These are phyloP conservation scores for Golubevia sp. DNA, from an alignment of 1,284 basidiomycete genomes.

Conservation along the genomic window DNA sequence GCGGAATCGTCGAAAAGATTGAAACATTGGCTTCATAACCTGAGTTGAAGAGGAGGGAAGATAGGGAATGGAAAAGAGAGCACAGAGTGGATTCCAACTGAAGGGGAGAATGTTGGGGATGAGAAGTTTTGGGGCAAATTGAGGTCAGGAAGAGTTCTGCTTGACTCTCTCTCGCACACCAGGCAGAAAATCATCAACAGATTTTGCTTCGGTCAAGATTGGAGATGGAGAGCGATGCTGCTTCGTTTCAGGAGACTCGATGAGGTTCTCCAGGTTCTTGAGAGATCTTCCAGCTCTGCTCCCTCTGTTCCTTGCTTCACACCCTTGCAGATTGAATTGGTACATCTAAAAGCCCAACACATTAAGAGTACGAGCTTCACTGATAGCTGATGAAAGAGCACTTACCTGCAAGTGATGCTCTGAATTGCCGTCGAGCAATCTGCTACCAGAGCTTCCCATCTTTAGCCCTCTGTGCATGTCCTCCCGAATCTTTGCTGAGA, in stretches of 20 bases:
- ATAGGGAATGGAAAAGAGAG: constrained; percentile 35
- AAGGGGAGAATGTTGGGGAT: neutral
- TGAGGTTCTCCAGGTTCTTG: too few relatives aligned
- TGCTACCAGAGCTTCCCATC: constrained; percentile 81
- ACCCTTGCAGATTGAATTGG: too few relatives aligned
- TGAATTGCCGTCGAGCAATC: constrained; percentile 80
- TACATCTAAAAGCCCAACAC: too few relatives aligned
- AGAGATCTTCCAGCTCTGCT: too few relatives aligned
- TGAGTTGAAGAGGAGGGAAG: constrained; percentile 86
- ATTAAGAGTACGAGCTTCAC: too few relatives aligned
- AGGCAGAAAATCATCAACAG: too few relatives aligned
- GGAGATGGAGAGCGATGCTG: too few relatives aligned
- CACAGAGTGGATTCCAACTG: constrained; percentile 38
- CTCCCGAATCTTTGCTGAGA: constrained; percentile 8
- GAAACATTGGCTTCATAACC: constrained; percentile 94
- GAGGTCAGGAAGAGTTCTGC: too few relatives aligned
- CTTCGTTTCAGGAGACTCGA: too few relatives aligned
- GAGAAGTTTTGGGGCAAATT: too few relatives aligned
- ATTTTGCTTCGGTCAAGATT: neutral
- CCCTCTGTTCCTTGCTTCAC: too few relatives aligned
- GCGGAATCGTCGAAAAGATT: constrained; percentile 82
- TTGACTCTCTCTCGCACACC: too few relatives aligned
- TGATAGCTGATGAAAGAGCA: neutral
- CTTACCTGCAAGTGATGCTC: constrained; percentile 18
- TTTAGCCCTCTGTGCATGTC: constrained; percentile 54